Base-by-base conservation (phyloP, 1,284 basidiomycete genomes). In the Sporisorium iseilematis-ciliati region DNA sequence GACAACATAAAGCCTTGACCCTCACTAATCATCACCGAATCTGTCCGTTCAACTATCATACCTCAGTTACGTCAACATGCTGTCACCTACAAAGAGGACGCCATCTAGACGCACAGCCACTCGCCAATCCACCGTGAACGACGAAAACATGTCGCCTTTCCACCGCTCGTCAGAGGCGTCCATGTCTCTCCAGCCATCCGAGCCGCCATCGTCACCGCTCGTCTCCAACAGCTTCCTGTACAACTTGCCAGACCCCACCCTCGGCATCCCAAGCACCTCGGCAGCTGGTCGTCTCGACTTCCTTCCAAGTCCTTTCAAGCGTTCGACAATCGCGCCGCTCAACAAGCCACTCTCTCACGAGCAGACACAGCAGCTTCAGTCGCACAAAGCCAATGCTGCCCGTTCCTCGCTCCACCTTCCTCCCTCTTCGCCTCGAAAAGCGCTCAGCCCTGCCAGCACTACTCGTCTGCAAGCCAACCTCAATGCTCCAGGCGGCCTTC, bases 161-260 rank as follows among this genome's bases (percentile, higher is more conserved):
- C 52, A 16, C 2, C 38, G 51, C 11, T 31, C 33, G n/a, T 20
- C 65, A 29, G 58, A 74, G 0, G 10, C 23, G 14, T 65, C 72
- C 16, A 35, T 56, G 7, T 58, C 63, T 1, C 26, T 69, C 20
- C 56, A 66, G 12, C 63, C 45, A 8, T 49, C 41, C 25, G 60
- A 74, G 38, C 65, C 57, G 1, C 61, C 58, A 2, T 69, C 65
- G 1, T 75, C 72, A 4, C 72, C 72, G 1, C 66, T 75, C 10
- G 29, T 65, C 45, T 61, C 61, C 40, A 75, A 75, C 48, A 69
- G 63, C 59, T 65, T 69, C 35, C 66, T 75, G 42, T 75, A 75
- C 72, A 75, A 69, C 46, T 42, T 75, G 20, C 72, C 72, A 6
- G 72, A 75, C 25, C 72, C 72, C 5, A 75, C 72, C 10, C 23